These are phyloP conservation scores for Echium plantagineum DNA, from an alignment of 257 asterid genomes.

Conservation along the genomic window DNA sequence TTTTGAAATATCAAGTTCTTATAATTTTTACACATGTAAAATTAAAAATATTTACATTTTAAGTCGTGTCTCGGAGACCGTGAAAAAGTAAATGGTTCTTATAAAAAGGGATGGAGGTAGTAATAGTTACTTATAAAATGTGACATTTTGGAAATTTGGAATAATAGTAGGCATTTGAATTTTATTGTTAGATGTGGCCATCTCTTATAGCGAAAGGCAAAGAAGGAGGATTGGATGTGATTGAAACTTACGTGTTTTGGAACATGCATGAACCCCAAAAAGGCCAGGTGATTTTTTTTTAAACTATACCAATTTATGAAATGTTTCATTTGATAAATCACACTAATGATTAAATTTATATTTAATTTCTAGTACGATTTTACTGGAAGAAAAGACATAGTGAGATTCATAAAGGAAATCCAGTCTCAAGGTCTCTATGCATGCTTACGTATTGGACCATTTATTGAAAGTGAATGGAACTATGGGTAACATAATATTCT, in stretches of 20 bases:
- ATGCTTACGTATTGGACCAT: conserved; percentile 79
- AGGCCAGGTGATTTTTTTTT: conserved; percentile 36
- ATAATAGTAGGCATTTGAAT: not conserved
- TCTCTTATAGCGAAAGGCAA: conserved; percentile 61
- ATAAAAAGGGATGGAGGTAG: too few relatives aligned
- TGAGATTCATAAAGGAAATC: conserved; percentile 52
- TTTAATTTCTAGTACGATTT: conserved; percentile 54
- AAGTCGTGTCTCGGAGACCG: too few relatives aligned
- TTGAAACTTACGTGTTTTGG: conserved; percentile 86
- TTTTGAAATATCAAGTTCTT: too few relatives aligned
- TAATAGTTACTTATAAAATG: too few relatives aligned
- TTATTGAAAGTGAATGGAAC: conserved; percentile 73
- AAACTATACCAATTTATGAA: not conserved
- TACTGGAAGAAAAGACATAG: conserved; percentile 51
- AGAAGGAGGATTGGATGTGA: conserved; percentile 59
- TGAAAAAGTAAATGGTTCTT: too few relatives aligned
- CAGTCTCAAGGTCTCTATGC: conserved; percentile 73
- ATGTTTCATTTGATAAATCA: not conserved
- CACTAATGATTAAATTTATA: not conserved
- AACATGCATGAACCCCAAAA: conserved; percentile 65
- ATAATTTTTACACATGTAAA: too few relatives aligned
- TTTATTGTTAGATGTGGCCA: conserved; percentile 62
- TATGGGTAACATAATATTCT: conserved; percentile 51
- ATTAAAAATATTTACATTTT: too few relatives aligned
- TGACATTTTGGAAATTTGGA: not conserved